These are phyloP conservation scores for Solanum habrochaites DNA, from an alignment of 257 asterid genomes.

Conservation along the genomic window DNA sequence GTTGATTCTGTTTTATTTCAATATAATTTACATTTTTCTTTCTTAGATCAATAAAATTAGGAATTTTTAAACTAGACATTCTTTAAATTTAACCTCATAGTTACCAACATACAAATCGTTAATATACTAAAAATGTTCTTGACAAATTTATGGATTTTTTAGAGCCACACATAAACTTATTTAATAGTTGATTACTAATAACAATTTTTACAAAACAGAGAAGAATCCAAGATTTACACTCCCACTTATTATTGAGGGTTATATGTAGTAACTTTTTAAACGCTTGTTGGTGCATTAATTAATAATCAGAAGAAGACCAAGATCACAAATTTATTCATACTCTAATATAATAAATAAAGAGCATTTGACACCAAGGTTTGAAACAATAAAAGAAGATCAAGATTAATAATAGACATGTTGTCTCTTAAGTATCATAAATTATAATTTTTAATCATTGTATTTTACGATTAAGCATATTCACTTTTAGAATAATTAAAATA, in stretches of 20 bases:
- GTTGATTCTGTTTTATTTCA: neutral
- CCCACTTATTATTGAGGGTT: neutral
- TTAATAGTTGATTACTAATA: neutral
- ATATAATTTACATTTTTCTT: neutral
- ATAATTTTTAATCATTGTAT: neutral
- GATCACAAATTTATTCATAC: neutral
- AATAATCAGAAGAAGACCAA: neutral
- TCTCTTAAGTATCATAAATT: neutral
- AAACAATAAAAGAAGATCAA: neutral
- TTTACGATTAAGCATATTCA: neutral
- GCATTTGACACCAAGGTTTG: too few relatives aligned
- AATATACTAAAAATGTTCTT: neutral
- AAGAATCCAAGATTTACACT: neutral
- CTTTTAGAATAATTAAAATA: neutral
- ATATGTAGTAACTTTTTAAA: neutral
- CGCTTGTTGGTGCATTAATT: too few relatives aligned
- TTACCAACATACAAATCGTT: neutral
- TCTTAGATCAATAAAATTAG: neutral
- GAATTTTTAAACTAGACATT: neutral
- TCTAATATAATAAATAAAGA: neutral
- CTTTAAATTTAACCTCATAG: neutral
- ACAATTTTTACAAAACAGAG: neutral
- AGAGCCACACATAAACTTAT: neutral
- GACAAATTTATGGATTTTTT: neutral
- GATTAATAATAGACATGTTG: neutral